Evolutionary conservation across 345 rosid genomes (phyloP).

Genomic region (Pseudoturritis turrita): DNA sequence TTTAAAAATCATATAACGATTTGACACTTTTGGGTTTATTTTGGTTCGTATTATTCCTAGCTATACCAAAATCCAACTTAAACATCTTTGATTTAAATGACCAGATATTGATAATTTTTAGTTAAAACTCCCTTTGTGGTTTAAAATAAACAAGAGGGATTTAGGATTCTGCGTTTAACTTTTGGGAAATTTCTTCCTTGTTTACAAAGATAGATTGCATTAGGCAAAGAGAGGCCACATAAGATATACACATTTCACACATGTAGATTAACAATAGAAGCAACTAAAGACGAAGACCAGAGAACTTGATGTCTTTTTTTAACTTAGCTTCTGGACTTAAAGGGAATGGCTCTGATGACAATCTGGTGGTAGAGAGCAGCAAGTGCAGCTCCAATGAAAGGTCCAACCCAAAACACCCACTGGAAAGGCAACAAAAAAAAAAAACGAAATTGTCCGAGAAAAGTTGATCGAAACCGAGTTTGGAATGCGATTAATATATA

Average conservation of each 20-base stretch:
- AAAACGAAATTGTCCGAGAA: not conserved
- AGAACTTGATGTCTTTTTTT: slow-evolving; percentile 7
- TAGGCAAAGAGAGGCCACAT: slow-evolving; percentile 7
- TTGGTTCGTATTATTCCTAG: too few relatives aligned
- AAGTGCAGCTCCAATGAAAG: slow-evolving; percentile 65
- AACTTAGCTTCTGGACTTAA: slow-evolving; percentile 37
- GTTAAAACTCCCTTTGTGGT: not conserved
- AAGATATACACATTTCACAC: slow-evolving; percentile 6
- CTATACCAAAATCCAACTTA: not conserved
- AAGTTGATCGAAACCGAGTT: not conserved
- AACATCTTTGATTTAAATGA: not conserved
- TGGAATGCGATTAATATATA: not conserved
- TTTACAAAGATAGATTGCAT: slow-evolving; percentile 11
- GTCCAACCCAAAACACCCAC: slow-evolving; percentile 88
- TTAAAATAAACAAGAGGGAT: not conserved
- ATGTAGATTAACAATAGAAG: slow-evolving; percentile 2
- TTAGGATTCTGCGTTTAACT: slow-evolving; percentile 3
- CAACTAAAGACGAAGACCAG: slow-evolving; percentile 8
- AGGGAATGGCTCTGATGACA: slow-evolving; percentile 75
- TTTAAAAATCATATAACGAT: too few relatives aligned
- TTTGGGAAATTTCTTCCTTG: slow-evolving; percentile 1
- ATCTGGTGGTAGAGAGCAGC: slow-evolving; percentile 67
- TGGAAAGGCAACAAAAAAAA: not conserved
- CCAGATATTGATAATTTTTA: not conserved
- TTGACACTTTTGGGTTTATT: too few relatives aligned